A percentile compares a stretch with the other conserved stretches of the same genome.
Conservation (phyloP, 2,329 filamentous ascomycete genomes). For the Trichoderma brevicompactum region DNA sequence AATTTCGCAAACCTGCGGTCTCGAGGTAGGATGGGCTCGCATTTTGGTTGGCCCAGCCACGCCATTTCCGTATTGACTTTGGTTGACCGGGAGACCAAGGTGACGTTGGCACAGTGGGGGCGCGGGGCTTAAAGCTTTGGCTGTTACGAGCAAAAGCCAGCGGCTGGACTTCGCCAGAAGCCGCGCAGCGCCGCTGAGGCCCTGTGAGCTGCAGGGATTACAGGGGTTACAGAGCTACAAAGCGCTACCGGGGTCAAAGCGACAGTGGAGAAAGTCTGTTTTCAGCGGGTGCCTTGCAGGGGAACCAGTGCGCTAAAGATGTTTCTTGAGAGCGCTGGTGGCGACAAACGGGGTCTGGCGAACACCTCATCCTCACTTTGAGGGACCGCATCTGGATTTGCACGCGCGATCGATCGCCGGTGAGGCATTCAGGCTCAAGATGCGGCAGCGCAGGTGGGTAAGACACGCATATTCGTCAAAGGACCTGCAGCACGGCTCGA, state of each 20-base stretch:
- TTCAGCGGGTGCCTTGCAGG: conserved; percentile 28
- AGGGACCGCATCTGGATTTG: background rate
- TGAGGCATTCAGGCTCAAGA: conserved; percentile 5
- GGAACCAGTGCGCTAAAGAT: conserved; percentile 19
- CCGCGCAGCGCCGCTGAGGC: conserved; percentile 5
- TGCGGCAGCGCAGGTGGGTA: conserved; percentile 12
- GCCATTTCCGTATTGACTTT: conserved; percentile 39
- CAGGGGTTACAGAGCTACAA: conserved; percentile 9
- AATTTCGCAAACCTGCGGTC: conserved; percentile 28
- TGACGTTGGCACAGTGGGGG: conserved; percentile 31
- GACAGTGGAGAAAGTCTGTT: background rate
- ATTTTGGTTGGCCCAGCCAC: conserved; percentile 41
- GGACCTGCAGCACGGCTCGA: background rate
- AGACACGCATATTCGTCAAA: conserved; percentile 19
- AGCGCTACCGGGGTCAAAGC: background rate
- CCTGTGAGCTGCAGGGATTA: conserved; percentile 1
- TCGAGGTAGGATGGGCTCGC: conserved; percentile 22
- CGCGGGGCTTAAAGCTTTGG: conserved; percentile 16
- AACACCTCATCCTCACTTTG: background rate
- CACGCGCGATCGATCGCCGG: conserved; percentile 15
- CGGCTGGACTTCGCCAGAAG: conserved; percentile 8
- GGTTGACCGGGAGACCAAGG: conserved; percentile 38
- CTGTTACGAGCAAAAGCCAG: background rate
- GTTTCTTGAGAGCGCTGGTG: background rate
- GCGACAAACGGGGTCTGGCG: conserved; percentile 1